Evolutionary conservation across 352 stramenopile species (phyloP).

Genomic region (Pythium aphanidermatum): DNA sequence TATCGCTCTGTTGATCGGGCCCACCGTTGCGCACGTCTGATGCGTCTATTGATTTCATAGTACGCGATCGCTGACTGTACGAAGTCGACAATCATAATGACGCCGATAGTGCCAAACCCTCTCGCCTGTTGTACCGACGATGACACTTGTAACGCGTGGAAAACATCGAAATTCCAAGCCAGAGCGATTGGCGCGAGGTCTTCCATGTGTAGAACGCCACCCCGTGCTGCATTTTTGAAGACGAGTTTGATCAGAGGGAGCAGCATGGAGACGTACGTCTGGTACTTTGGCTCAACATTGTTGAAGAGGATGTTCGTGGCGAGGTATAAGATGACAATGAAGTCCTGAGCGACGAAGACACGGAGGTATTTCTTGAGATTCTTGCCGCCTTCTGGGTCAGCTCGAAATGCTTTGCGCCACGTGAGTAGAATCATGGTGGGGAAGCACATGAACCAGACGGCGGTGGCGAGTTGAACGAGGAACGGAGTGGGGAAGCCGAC

Average conservation of each 20-base stretch:
- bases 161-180: constrained; percentile 25
- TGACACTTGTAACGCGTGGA: constrained; percentile 21
- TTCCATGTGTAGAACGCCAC: not conserved
- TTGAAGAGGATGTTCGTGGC: constrained; percentile 3
- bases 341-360: constrained; percentile 1
- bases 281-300: not conserved
- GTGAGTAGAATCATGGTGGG: not conserved
- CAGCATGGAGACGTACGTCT: not conserved
- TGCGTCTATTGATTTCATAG: constrained; percentile 3
- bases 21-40: too few relatives aligned
- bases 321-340: constrained; percentile 2
- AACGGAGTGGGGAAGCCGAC: constrained; percentile 11
- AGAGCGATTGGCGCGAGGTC: constrained; percentile 15
- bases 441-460: not conserved
- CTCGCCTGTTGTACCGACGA: constrained; percentile 26
- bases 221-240: not conserved
- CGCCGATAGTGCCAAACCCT: constrained; percentile 1
- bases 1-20: too few relatives aligned
- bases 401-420: not conserved
- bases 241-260: not conserved
- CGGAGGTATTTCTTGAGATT: constrained; percentile 1
- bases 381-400: not conserved
- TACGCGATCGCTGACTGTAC: not conserved
- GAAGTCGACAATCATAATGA: constrained; percentile 6
- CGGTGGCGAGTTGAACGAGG: not conserved